These are phyloP conservation scores for Cladophialophora psammophila DNA, from an alignment of 2,329 filamentous ascomycete species.

Conservation along the genomic window DNA sequence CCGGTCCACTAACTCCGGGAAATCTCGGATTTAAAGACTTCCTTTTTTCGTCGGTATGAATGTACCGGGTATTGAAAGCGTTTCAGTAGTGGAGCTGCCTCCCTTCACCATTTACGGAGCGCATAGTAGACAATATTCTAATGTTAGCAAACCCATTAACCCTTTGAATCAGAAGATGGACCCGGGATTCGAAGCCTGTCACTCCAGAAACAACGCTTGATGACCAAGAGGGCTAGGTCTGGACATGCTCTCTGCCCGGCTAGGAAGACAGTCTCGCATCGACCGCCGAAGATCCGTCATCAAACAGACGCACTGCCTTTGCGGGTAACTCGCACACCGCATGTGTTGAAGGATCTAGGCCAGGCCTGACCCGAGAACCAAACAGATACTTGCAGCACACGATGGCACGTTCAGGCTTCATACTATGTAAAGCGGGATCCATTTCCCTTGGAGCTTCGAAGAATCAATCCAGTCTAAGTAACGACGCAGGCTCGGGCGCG, in stretches of 20 bases:
- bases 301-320: neutral
- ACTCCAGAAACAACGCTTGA: too few relatives aligned
- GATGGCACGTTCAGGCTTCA: neutral
- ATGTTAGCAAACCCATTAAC: neutral
- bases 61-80: too few relatives aligned
- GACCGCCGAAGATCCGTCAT: neutral
- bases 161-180: neutral
- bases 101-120: too few relatives aligned
- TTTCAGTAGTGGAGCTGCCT: too few relatives aligned
- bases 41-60: neutral
- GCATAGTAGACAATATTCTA: too few relatives aligned
- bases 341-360: neutral
- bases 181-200: too few relatives aligned
- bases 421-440: neutral
- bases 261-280: neutral
- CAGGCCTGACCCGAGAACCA: neutral
- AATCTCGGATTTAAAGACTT: neutral
- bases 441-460: neutral
- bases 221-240: neutral
- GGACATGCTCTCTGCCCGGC: neutral
- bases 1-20: neutral
- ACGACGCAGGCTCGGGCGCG: neutral
- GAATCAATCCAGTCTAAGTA: neutral
- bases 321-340: neutral
- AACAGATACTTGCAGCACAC: neutral